Base-by-base conservation (phyloP, 78 protist species). In the Cavenderia fasciculata region DNA sequence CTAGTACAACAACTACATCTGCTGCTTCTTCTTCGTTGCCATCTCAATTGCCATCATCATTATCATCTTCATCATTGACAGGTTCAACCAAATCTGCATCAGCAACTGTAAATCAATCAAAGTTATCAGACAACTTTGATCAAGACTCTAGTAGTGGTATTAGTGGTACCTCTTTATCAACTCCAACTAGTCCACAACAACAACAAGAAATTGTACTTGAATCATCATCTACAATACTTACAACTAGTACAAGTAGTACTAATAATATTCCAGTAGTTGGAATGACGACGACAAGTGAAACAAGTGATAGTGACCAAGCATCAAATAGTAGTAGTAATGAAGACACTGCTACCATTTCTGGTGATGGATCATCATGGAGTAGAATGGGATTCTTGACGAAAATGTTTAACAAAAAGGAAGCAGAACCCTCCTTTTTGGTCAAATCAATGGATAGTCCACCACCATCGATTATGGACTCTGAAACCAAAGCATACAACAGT, bases 341-440 rank as follows among this genome's bases (percentile, higher is more conserved):
- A n/a, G n/a, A n/a, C n/a, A n/a, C n/a, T n/a, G n/a, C n/a, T n/a
- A n/a, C n/a, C 2, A 34, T 25, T 31, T 33, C 25, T 2, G 69
- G 47, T 4, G 74, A 54, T 33, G 18, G 34, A 14, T 63, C 71
- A 14, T 76, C 87, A n/a, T 77, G 87, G 87, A 49, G 61, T 12
- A 77, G 63, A 77, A 54, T 74, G 47, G 70, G 85, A 19, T 59
- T 74, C 11, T 62, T 77, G 18, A 59, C 49, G 41, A 77, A 77
- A 34, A 77, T 77, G 75, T 77, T 59, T 31, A 77, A 77, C 19
- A 77, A 77, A 59, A 57, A 33, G 33, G 68, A 16, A 4, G n/a
- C 59, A 21, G 61, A 38, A 25, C 34, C 71, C 3, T 38, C 72
- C 47, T 63, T 38, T 21, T 16, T 63, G 3, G 72, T 63, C 6